These are phyloP conservation scores for Botryotinia narcissicola DNA, from an alignment of 2,329 filamentous ascomycete species.

Conservation along the genomic window DNA sequence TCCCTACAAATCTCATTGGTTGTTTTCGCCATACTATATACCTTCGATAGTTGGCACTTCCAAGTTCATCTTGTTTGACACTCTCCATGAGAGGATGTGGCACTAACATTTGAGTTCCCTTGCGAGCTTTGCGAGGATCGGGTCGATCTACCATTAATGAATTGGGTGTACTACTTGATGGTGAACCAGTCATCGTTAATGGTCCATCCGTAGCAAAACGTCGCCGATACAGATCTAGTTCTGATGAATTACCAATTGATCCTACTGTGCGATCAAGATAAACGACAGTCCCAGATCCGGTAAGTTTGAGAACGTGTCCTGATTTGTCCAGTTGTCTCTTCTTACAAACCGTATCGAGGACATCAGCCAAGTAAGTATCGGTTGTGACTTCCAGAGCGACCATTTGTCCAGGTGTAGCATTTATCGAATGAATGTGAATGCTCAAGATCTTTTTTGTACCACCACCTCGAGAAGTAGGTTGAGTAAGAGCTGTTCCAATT, in stretches of 20 bases:
- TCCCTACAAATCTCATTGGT: constrained; percentile 74
- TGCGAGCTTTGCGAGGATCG: constrained; percentile 48
- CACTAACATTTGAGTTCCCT: constrained; percentile 53
- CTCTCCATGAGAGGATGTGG: constrained; percentile 66
- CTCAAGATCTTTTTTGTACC: constrained; percentile 69
- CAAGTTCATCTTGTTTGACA: constrained; percentile 57
- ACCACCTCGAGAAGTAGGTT: constrained; percentile 41
- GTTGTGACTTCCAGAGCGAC: constrained; percentile 74
- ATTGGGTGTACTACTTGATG: constrained; percentile 65
- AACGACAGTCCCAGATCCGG: constrained; percentile 70
- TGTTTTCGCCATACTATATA: constrained; percentile 82
- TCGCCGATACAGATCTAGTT: constrained; percentile 72
- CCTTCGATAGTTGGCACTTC: constrained; percentile 63
- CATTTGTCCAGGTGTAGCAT: constrained; percentile 69
- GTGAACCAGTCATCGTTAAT: constrained; percentile 65
- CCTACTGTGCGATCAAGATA: constrained; percentile 75
- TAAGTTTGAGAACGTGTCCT: constrained; percentile 74
- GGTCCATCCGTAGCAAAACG: constrained; percentile 74
- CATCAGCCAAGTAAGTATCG: constrained; percentile 78
- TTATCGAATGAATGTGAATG: constrained; percentile 68
- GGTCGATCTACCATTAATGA: constrained; percentile 47
- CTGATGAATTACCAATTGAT: constrained; percentile 70
- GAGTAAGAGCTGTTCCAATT: constrained; percentile 34
- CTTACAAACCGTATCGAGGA: constrained; percentile 74
- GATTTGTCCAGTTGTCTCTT: constrained; percentile 77